These are phyloP conservation scores for Antitrichia curtipendula DNA, from an alignment of 225 moss, liverwort and hornwort genomes.

Conservation along the genomic window DNA sequence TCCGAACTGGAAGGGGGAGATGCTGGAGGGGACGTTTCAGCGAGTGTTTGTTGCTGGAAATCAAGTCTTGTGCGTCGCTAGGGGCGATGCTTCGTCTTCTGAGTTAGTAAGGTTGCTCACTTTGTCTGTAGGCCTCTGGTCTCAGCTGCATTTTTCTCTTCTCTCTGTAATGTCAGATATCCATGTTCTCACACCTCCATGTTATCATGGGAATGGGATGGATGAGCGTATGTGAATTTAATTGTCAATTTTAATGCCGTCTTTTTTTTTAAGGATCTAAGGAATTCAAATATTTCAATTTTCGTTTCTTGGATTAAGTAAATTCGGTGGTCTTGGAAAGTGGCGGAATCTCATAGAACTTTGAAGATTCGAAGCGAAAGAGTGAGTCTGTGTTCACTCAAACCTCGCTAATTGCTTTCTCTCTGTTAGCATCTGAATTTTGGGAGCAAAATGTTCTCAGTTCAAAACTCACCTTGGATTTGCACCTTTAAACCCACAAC, in stretches of 20 bases:
- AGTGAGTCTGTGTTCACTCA: neutral
- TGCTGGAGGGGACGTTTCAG: slow-evolving; percentile 11
- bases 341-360: neutral
- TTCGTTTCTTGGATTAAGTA: neutral
- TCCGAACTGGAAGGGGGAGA: slow-evolving; percentile 9
- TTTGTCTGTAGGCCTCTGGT: neutral
- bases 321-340: neutral
- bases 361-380: neutral
- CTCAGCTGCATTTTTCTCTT: neutral
- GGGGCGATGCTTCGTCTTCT: neutral
- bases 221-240: neutral
- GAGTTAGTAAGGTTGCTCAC: slow-evolving; percentile 23
- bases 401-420: neutral
- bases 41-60: slow-evolving; percentile 14
- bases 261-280: neutral
- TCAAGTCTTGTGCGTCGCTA: slow-evolving; percentile 13
- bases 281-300: neutral
- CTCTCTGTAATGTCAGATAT: neutral
- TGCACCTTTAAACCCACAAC: neutral
- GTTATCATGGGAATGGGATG: neutral
- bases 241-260: neutral
- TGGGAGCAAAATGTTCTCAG: too few relatives aligned
- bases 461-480: neutral
- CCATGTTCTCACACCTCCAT: neutral
- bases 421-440: too few relatives aligned